Evolutionary conservation across 805 yeast genomes (phyloP).

Genomic region (Osmozyma mogii): DNA sequence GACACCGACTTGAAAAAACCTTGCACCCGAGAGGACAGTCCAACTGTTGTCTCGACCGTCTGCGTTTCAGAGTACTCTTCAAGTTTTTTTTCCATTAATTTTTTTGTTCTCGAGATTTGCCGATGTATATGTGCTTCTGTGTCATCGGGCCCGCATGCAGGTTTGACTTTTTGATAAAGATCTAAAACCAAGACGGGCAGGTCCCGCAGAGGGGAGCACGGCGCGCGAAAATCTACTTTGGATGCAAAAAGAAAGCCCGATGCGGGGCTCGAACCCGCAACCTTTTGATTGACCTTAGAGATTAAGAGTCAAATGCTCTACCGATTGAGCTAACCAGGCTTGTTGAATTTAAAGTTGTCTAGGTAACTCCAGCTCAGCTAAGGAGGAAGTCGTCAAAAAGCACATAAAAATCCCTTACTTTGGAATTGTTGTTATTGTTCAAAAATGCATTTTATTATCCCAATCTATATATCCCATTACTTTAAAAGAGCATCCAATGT

Average conservation of each 20-base stretch:
- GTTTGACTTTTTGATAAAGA: neutral
- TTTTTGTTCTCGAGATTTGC: too few species aligned
- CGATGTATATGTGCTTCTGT: too few species aligned
- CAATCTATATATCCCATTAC: too few species aligned
- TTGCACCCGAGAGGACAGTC: constrained; percentile 9
- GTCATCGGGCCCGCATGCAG: too few species aligned
- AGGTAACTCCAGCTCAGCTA: too few species aligned
- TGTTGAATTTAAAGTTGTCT: too few species aligned
- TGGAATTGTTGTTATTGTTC: too few species aligned
- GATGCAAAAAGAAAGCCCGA: constrained; percentile 12
- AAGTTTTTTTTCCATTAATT: neutral
- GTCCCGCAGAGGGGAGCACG: neutral
- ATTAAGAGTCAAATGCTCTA: constrained; percentile 18
- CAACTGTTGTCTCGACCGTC: constrained; percentile 6
- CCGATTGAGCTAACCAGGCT: constrained; percentile 19
- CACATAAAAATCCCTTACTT: too few species aligned
- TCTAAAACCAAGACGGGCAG: neutral
- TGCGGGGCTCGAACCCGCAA: constrained; percentile 20
- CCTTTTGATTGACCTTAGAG: constrained; percentile 17
- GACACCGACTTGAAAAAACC: constrained; percentile 7
- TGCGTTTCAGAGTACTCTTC: neutral
- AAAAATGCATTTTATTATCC: too few species aligned
- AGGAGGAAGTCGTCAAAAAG: too few species aligned
- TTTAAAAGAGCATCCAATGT: constrained; percentile 23
- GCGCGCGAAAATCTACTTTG: neutral